Conservation (phyloP, 768 basidiomycete genomes). For the Pleurotus djamor region DNA sequence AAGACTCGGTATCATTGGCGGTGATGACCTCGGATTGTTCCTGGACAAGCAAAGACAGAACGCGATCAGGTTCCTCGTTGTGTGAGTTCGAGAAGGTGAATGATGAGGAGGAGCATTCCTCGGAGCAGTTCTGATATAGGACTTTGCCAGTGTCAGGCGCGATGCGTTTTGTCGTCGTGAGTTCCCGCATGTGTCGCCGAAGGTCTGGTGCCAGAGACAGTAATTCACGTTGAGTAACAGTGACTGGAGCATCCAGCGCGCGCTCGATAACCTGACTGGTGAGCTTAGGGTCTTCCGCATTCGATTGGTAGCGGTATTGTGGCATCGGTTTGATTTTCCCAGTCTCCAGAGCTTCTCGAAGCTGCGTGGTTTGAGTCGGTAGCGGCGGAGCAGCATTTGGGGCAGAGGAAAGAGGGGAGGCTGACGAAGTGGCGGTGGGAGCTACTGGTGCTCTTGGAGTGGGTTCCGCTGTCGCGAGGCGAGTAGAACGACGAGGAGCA, state of each 20-base stretch:
- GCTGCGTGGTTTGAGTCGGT: no score
- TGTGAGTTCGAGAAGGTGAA: neutral
- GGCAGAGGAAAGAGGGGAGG: no score
- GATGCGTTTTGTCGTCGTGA: conserved; percentile 8
- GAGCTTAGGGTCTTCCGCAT: neutral
- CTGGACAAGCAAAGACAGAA: neutral
- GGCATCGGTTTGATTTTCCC: no score
- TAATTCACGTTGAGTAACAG: neutral
- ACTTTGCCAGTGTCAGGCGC: neutral
- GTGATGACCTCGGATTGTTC: neutral
- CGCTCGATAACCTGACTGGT: neutral
- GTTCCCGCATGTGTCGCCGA: conserved; percentile 10
- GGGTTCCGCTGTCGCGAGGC: no score
- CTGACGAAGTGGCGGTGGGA: no score
- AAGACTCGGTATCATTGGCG: neutral
- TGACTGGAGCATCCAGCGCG: neutral
- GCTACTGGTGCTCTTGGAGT: no score
- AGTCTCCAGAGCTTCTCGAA: no score
- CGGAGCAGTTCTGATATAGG: neutral
- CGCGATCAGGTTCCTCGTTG: neutral
- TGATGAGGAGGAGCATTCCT: neutral
- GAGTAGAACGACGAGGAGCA: neutral
- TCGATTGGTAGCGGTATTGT: neutral
- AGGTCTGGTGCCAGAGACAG: neutral
- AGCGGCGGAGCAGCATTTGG: no score